Evolutionary conservation across 2,329 filamentous ascomycete genomes (phyloP).

Genomic region (Ceratocystis eucalypticola): DNA sequence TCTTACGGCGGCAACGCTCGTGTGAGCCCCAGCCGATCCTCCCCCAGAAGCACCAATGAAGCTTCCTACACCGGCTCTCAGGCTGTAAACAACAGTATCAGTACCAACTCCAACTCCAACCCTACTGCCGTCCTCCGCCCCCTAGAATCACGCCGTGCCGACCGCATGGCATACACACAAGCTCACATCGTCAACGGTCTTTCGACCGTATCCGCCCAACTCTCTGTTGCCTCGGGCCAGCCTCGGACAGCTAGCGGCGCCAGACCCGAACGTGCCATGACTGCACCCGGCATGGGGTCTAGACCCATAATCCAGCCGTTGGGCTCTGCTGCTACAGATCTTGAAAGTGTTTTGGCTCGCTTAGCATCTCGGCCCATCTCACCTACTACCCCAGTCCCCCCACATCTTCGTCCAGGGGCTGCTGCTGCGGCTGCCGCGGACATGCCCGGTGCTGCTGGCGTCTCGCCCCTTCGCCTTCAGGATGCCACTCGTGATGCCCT

Average conservation of each 20-base stretch:
- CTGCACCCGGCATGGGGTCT: slow-evolving; percentile 13
- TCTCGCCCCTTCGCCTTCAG: not conserved
- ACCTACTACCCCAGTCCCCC: slow-evolving; percentile 16
- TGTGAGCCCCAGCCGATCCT: not conserved
- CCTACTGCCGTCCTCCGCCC: not conserved
- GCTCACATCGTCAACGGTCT: slow-evolving; percentile 16
- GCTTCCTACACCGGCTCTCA: not conserved
- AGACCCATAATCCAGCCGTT: slow-evolving; percentile 9
- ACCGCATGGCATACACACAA: slow-evolving; percentile 12
- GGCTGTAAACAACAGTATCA: not conserved
- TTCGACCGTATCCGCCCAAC: slow-evolving; percentile 13
- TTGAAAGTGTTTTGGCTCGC: not conserved
- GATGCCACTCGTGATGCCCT: slow-evolving; percentile 10
- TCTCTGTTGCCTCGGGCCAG: slow-evolving; percentile 15
- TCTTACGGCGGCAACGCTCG: slow-evolving; percentile 27
- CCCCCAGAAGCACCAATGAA: not conserved
- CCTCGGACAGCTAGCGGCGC: slow-evolving; percentile 9
- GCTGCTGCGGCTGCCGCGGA: slow-evolving; percentile 73
- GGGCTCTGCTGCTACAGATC: slow-evolving; percentile 9
- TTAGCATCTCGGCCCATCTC: slow-evolving; percentile 15
- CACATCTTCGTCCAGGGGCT: slow-evolving; percentile 42
- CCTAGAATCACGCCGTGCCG: slow-evolving; percentile 4
- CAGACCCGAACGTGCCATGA: slow-evolving; percentile 18
- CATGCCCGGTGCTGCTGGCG: slow-evolving; percentile 27
- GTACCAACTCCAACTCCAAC: not conserved